These are phyloP conservation scores for Aspergillus mulundensis DNA, from an alignment of 495 filamentous ascomycete genomes.

Conservation along the genomic window DNA sequence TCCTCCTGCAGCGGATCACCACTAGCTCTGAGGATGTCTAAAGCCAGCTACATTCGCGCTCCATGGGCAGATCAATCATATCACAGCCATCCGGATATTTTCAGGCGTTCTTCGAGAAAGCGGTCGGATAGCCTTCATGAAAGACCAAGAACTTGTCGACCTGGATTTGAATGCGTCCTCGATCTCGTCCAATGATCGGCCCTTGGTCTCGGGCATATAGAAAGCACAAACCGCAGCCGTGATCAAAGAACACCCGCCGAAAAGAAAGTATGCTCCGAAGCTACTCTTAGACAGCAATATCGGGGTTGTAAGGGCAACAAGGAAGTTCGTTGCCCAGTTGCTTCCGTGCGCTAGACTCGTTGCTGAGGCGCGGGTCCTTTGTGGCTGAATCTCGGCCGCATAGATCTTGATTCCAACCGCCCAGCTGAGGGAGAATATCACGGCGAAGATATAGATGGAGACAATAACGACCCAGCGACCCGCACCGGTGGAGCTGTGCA, in stretches of 20 bases:
- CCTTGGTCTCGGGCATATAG: conserved; percentile 61
- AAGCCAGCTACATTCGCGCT: too few relatives aligned
- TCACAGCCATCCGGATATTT: background rate
- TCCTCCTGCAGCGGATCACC: too few relatives aligned
- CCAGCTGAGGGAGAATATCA: conserved; percentile 48
- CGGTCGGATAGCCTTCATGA: conserved; percentile 11
- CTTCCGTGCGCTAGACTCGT: conserved; percentile 43
- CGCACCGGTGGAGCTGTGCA: conserved; percentile 40
- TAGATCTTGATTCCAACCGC: conserved; percentile 52
- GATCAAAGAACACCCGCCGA: conserved; percentile 45
- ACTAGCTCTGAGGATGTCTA: too few relatives aligned
- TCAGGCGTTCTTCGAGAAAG: background rate
- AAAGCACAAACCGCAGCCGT: conserved; percentile 47
- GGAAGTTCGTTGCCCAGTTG: conserved; percentile 56
- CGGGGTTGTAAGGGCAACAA: conserved; percentile 63
- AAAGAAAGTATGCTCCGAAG: conserved; percentile 60
- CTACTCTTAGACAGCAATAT: conserved; percentile 54
- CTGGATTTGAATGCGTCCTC: conserved; percentile 46
- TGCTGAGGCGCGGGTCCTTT: conserved; percentile 48
- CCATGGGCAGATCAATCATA: background rate
- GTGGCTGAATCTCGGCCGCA: conserved; percentile 53
- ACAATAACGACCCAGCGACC: conserved; percentile 51
- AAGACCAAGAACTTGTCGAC: conserved; percentile 9
- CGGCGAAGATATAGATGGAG: conserved; percentile 36
- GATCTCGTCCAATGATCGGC: conserved; percentile 53